These are phyloP conservation scores for Metschnikowia cerradonensis DNA, from an alignment of 805 yeast species.

Conservation along the genomic window DNA sequence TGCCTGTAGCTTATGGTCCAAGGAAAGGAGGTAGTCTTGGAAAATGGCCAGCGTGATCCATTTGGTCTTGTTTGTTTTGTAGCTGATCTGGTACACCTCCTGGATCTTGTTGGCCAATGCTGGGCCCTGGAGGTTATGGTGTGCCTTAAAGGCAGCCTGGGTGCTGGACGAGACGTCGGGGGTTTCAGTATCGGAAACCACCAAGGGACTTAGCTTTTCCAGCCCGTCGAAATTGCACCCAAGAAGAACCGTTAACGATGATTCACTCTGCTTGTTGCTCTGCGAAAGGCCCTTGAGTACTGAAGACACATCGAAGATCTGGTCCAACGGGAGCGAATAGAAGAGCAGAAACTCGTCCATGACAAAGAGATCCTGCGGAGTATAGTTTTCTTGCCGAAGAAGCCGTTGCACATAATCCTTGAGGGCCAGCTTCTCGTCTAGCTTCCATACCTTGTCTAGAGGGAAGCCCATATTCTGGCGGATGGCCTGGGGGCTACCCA, in stretches of 20 bases:
- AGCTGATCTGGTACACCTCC: constrained; percentile 47
- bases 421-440: constrained; percentile 52
- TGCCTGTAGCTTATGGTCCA: constrained; percentile 54
- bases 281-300: constrained; percentile 42
- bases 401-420: constrained; percentile 38
- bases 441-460: constrained; percentile 53
- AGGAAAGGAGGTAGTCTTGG: constrained; percentile 55
- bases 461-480: constrained; percentile 26
- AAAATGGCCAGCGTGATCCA: constrained; percentile 63
- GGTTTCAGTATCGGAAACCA: constrained; percentile 56
- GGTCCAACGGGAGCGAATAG: constrained; percentile 58
- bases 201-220: constrained; percentile 56
- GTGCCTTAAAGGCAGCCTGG: constrained; percentile 17
- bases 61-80: constrained; percentile 56
- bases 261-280: constrained; percentile 36
- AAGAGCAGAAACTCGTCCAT: constrained; percentile 59
- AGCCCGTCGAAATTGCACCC: constrained; percentile 62
- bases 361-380: constrained; percentile 52
- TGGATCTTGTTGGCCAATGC: constrained; percentile 40
- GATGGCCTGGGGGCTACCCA: constrained; percentile 43
- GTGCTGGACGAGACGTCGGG: constrained; percentile 33
- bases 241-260: constrained; percentile 50
- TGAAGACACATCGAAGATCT: constrained; percentile 45
- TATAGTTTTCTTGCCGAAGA: constrained; percentile 32
- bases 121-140: constrained; percentile 8